Base-by-base conservation (phyloP, 2,329 filamentous ascomycete genomes). In the Diplodia sapinea region DNA sequence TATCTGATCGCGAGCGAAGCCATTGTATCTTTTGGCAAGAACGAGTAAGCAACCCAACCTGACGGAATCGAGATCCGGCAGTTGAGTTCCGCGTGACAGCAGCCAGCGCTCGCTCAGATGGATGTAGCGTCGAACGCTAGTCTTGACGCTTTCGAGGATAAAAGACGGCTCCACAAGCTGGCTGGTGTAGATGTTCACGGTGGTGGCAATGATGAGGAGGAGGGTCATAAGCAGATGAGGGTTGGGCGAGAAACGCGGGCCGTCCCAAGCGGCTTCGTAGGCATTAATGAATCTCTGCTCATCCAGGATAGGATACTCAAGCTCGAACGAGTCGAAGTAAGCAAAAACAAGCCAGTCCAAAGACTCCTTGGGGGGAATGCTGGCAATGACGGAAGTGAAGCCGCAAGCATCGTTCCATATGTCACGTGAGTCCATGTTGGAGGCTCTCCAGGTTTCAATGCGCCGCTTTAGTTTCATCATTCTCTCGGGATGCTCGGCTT, bases 31-130 rank as follows among this genome's bases (percentile, higher is more conserved):
- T 33, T 65, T 54, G 17, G 62, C 62, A 13, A 65, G 62, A 11
- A 65, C 36, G 15, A 54, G 13, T 33, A 65, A 23, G 52, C 62
- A 65, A 17, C 40, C 40, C 5, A 65, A 15, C n/a, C 59, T 20
- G 5, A 63, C 59, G 12, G 40, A 26, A 31, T 63, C 59, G 4
- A 63, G 47, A 17, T 63, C 59, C 8, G 59, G 59, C 15, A 31
- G 6, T 17, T 50, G 47, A 9, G 59, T 63, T 13, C 59, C 59
- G 13, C 59, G 47, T 4, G 59, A 63, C 11, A 63, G 8, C 15
- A 63, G 59, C 59, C 59, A 63, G 3, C 59, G 59, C n/a, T 63
- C 59, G 12, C 59, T 63, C 5, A 63, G 59, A 12, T 63, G 59
- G 11, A 63, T 63, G 47, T 63, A 63, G 29, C 29, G 59, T 4